Conservation (phyloP, 1,284 basidiomycete genomes). For the Porodaedalea pini region DNA sequence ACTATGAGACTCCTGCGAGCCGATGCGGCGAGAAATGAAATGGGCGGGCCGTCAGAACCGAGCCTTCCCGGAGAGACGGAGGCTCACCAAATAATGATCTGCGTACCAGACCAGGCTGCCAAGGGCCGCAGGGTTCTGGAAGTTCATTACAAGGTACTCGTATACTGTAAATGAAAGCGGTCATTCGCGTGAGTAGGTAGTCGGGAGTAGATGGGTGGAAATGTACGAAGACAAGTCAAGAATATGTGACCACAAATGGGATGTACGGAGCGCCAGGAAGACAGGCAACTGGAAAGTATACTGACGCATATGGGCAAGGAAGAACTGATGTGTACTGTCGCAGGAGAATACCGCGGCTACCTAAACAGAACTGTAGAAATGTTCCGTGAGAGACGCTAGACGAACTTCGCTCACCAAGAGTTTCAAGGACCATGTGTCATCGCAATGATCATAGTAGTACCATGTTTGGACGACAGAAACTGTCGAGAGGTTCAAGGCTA, state of each 20-base stretch:
- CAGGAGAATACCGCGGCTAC: slow-evolving; percentile 9
- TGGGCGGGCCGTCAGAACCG: not conserved
- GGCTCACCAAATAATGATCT: not conserved
- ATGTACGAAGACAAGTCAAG: too few relatives aligned
- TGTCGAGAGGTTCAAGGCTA: not conserved
- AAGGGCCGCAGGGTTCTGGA: slow-evolving; percentile 36
- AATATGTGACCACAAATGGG: not conserved
- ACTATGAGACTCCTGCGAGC: slow-evolving; percentile 1
- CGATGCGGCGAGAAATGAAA: not conserved
- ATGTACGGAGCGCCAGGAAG: not conserved
- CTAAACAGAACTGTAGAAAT: not conserved
- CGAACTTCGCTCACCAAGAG: slow-evolving; percentile 1
- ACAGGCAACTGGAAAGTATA: not conserved
- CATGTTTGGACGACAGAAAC: slow-evolving; percentile 7
- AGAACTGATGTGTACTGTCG: slow-evolving; percentile 2
- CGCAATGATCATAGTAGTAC: slow-evolving; percentile 3
- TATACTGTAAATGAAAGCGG: not conserved
- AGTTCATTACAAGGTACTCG: slow-evolving; percentile 44
- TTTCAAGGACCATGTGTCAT: slow-evolving; percentile 7
- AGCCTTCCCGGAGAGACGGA: not conserved
- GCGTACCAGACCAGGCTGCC: slow-evolving; percentile 43
- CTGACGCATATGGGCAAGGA: slow-evolving; percentile 3
- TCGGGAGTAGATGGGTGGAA: not conserved
- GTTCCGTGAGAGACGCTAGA: not conserved
- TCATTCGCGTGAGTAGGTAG: not conserved